Conservation (phyloP, 345 rosid species). For the Eucalyptus tenuipes region DNA sequence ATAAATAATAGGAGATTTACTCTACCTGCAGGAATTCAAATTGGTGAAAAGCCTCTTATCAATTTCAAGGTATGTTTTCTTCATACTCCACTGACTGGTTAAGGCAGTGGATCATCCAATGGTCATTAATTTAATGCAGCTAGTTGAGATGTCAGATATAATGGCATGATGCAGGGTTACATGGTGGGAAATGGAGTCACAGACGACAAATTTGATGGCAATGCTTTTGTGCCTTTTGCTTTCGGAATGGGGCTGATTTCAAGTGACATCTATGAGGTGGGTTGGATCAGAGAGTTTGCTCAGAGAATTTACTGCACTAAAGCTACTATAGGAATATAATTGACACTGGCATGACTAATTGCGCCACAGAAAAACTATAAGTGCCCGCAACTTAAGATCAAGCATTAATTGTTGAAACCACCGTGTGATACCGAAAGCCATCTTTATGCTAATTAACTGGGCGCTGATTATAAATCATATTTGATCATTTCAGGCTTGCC, state of each 20-base stretch:
- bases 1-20: neutral
- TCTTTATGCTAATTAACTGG: neutral
- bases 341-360: neutral
- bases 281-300: neutral
- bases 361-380: neutral
- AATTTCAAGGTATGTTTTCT: conserved; percentile 21
- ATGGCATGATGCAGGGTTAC: conserved; percentile 16
- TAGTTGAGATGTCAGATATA: neutral
- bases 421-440: neutral
- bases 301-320: neutral
- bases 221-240: conserved; percentile 15
- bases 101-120: neutral
- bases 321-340: neutral
- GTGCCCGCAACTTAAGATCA: neutral
- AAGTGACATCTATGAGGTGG: conserved; percentile 4
- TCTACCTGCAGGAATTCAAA: conserved; percentile 10
- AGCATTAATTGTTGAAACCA: neutral
- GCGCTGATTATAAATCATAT: neutral
- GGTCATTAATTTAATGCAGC: neutral
- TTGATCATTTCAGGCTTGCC: conserved; percentile 8
- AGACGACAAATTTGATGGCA: conserved; percentile 1
- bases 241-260: conserved; percentile 40
- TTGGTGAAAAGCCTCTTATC: conserved; percentile 12
- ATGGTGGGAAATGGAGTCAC: conserved; percentile 30
- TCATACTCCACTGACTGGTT: neutral